Base-by-base conservation (phyloP, 1,284 basidiomycete species). In the Cerioporus squamosus region DNA sequence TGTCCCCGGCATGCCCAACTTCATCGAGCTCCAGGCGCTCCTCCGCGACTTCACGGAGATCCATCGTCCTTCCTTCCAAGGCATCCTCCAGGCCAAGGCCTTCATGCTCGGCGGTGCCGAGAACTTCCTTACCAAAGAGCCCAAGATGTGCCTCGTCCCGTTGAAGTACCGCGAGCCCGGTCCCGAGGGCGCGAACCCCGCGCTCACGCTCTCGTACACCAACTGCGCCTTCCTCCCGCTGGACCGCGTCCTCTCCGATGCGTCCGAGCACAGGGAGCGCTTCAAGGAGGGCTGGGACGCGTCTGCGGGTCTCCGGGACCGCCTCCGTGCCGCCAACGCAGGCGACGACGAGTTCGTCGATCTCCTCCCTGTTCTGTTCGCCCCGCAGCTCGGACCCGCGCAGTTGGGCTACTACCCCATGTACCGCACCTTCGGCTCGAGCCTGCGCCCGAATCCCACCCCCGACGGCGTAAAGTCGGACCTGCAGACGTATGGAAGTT, bases 211-310 rank as follows among this genome's bases (percentile, higher is more conserved):
- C n/a, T n/a, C n/a, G n/a, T n/a, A n/a, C n/a, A n/a, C n/a, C n/a
- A n/a, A n/a, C n/a, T n/a, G n/a, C n/a, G n/a, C n/a, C 24, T 42
- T 52, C 36, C 55, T 57, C 20, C 55, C 55, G 26, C 55, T 45
- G 38, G 18, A 14, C 5, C 55, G 55, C 55, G 44, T 57, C 12
- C 50, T 57, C 26, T 14, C 44, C 9, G 50, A 40, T 44, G 33
- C 26, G 36, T 38, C 8, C 8, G 10, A 36, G 33, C 3, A 12
- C 6, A 3, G 33, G 8, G 6, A 7, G 23, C 43, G 24, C 7
- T 22, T 56, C 18, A 15, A 12, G 22, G 29, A 46, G 44, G 50
- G 36, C 3, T 57, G 39, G 50, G 50, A 57, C 20, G 38, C 44
- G 38, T 57, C 55, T 17, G 39, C 49, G 4, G 36, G 4, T 15